Percentiles rank a stretch among this genome's conserved stretches.
phyloP scores from a whole-genome alignment of 179 eudicot genomes.

The Spinacia oleracea region DNA sequence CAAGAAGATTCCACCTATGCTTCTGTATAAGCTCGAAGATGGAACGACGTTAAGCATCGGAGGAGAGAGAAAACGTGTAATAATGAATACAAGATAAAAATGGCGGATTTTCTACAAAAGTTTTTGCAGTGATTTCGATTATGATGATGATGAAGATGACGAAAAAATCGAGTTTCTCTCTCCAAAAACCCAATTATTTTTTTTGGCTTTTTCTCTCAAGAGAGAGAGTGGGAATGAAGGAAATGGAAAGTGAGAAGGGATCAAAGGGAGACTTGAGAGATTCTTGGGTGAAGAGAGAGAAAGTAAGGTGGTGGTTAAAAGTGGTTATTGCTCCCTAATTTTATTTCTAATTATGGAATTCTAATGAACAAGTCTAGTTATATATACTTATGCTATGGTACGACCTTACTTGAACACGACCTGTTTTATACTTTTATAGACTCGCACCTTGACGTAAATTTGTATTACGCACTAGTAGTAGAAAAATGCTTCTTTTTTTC shows the following conservation, averaged over 20 bases:
- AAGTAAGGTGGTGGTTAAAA: not conserved
- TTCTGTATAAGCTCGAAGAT: slow-evolving; percentile 30
- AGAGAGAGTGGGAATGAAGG: not conserved
- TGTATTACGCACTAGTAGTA: too few relatives aligned
- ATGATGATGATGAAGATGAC: slow-evolving; percentile 1
- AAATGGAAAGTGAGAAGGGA: not conserved
- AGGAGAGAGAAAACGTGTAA: slow-evolving; percentile 3
- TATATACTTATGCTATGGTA: too few relatives aligned
- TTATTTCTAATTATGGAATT: too few relatives aligned
- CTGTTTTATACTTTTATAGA: too few relatives aligned
- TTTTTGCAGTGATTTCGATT: not conserved
- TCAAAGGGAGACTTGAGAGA: slow-evolving; percentile 4
- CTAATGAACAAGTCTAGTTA: not conserved
- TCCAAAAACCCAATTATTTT: not conserved
- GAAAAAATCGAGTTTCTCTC: not conserved
- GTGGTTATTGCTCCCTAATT: not conserved
- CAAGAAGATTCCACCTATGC: slow-evolving; percentile 32
- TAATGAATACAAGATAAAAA: not conserved
- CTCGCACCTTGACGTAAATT: too few relatives aligned
- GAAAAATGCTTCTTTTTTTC: not conserved
- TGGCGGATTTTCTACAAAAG: not conserved
- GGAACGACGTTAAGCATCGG: slow-evolving; percentile 40
- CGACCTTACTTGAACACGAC: too few relatives aligned
- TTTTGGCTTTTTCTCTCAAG: not conserved
- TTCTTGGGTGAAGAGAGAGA: not conserved